Base-by-base conservation (phyloP, 1,284 basidiomycete genomes). In the Tilletia caries region DNA sequence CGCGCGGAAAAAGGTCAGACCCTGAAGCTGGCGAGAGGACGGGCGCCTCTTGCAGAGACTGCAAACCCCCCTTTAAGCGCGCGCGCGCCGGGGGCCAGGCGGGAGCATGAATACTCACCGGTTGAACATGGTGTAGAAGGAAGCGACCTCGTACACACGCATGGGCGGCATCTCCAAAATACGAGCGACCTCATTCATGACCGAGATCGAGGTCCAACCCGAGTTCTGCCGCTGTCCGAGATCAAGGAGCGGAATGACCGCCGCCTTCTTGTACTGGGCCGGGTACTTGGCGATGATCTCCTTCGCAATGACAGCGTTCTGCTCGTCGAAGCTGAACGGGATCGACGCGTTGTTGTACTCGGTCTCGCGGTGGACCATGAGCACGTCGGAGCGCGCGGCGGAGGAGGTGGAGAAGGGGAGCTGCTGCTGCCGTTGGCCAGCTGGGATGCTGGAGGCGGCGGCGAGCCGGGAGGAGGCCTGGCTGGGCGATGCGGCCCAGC, bases 71-170 rank as follows among this genome's bases (percentile, higher is more conserved):
- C 66, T 68, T 27, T 50, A 8, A 50, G 25, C 25, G 48, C 48
- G 48, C 48, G n/a, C n/a, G n/a, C n/a, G n/a, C n/a, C n/a, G n/a
- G n/a, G n/a, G 65, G 67, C 65, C 5, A 12, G n/a, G n/a, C 3
- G 18, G 25, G 23, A 2, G 20, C 27, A 18, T 15, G 20, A 44
- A 44, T 18, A 69, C 71, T 27, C 67, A 72, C 68, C 78, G 76
- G 75, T 82, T 80, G 71, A 79, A 98, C 95, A 98, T 98, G 76
- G 95, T 98, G 85, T 98, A 98, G 86, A 98, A 98, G 13, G 94
- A 96, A 15, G 96, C 95, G 66, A 99, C 96, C 86, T 99, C 96
- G 85, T 98, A 99, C 5, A 98, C 96, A 23, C 95, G 90, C 96
- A 98, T 98, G 68, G 93, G 92, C 8, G 92, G 92, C 90, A 99